These are phyloP conservation scores for Blumeriella jaapii DNA, from an alignment of 2,329 filamentous ascomycete species.

Conservation along the genomic window DNA sequence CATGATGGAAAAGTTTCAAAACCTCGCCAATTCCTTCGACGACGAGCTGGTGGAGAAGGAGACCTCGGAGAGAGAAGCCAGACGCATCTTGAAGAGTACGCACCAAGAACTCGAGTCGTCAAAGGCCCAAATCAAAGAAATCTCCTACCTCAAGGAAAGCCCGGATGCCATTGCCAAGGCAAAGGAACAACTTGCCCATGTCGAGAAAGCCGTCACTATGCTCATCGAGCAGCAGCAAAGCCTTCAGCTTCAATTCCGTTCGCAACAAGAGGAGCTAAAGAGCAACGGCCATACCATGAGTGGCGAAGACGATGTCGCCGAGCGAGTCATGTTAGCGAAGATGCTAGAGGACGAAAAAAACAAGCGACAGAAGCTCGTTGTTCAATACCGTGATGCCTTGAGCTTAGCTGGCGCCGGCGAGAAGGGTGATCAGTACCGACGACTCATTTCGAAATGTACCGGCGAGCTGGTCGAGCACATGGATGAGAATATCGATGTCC, in stretches of 20 bases:
- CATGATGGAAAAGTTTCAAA: constrained; percentile 60
- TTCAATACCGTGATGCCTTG: constrained; percentile 57
- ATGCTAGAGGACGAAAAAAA: constrained; percentile 46
- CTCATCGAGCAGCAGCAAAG: constrained; percentile 38
- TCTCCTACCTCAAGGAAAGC: background rate
- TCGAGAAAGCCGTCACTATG: constrained; percentile 18
- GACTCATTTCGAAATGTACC: constrained; percentile 14
- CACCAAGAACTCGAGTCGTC: constrained; percentile 54
- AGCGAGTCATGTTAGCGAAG: constrained; percentile 45
- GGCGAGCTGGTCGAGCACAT: constrained; percentile 39
- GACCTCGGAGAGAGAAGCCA: constrained; percentile 54
- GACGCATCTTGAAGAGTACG: constrained; percentile 52
- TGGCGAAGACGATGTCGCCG: constrained; percentile 37
- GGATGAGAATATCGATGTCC: constrained; percentile 21
- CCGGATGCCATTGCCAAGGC: constrained; percentile 33
- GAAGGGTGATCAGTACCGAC: constrained; percentile 60
- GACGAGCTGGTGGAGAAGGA: constrained; percentile 66
- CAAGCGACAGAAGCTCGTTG: constrained; percentile 41
- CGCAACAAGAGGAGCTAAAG: constrained; percentile 36
- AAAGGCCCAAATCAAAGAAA: constrained; percentile 39
- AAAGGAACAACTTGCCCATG: constrained; percentile 16
- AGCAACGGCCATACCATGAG: constrained; percentile 35
- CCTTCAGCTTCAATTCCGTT: constrained; percentile 27
- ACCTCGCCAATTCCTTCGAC: constrained; percentile 60
- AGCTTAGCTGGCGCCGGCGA: constrained; percentile 60